These are phyloP conservation scores for Aspergillus udagawae DNA, from an alignment of 2,329 filamentous ascomycete genomes.

Conservation along the genomic window DNA sequence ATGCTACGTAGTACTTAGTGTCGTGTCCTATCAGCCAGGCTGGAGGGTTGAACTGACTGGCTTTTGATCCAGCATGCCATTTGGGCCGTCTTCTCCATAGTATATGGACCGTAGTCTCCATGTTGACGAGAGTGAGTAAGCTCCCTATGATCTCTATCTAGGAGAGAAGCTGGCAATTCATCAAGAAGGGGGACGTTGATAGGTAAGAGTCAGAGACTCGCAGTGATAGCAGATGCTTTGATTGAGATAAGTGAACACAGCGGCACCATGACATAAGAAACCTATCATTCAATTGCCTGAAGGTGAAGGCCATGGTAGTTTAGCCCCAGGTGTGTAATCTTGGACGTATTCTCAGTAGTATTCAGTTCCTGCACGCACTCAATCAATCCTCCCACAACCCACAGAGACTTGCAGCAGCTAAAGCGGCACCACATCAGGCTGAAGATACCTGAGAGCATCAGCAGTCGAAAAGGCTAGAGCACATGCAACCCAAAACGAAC, in stretches of 20 bases:
- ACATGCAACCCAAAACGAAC: neutral
- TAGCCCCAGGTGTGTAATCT: neutral
- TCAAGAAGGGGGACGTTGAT: too few species aligned
- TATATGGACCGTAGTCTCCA: too few species aligned
- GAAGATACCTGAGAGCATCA: neutral
- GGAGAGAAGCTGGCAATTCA: too few species aligned
- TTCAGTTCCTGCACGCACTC: neutral
- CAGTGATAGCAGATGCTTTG: too few species aligned
- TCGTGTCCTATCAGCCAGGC: neutral
- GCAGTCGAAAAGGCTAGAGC: neutral
- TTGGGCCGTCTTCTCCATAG: too few species aligned
- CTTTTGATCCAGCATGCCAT: neutral
- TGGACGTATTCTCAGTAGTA: too few species aligned
- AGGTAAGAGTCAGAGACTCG: too few species aligned
- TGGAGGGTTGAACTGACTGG: neutral
- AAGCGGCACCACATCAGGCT: neutral
- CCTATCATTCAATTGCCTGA: too few species aligned
- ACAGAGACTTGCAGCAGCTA: neutral
- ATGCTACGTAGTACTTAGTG: neutral
- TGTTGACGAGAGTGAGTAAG: too few species aligned
- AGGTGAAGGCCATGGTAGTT: neutral
- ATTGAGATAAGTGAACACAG: too few species aligned
- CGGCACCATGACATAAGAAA: too few species aligned
- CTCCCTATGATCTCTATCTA: too few species aligned
- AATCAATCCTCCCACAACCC: neutral